Evolutionary conservation across 495 filamentous ascomycete species (phyloP), one percentile per base, ranked within the genome.

Genomic region (Annulohypoxylon maeteangense): DNA sequence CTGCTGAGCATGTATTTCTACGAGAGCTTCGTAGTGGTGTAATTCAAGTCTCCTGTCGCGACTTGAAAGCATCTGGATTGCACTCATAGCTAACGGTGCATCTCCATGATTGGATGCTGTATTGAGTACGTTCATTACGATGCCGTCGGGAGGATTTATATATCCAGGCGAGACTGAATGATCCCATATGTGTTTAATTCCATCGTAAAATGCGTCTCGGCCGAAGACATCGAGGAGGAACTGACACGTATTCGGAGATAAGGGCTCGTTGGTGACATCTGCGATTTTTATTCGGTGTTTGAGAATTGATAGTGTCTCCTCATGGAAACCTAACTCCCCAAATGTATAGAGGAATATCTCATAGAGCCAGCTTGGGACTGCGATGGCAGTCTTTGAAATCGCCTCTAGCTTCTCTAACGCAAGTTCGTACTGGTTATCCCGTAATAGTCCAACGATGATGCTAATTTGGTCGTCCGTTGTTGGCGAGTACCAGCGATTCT

Each of bases 341-440:
- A 97, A 85, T 27, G 83, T 85, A 68, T 90, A 92, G 48, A 93
- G 83, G 32, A 93, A 83, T 63, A 92, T 85, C 74, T 93, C 91
- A 70, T 90, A 88, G 8, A 97, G 83, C 92, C 93, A 97, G 4
- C 77, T 67, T 42, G 90, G 85, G 6, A 95, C 75, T 5, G 67
- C 50, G 5, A 87, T 83, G 1, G 85, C 84, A 38, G 87, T 82
- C 40, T 79, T 80, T 47, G 88, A 80, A 86, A 96, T 89, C 27
- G 84, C 76, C 16, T 91, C 88, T 45, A 97, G 75, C 65, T 88
- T 87, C 29, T 94, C 89, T 51, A 97, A 76, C 1, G 93, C 94
- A 73, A 92, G 79, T 78, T 99, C 95, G 58, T 91, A 88, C 69
- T 95, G 90, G 10, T 89, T 86, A 71, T 97, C 94, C 53, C 92